Base-by-base conservation (phyloP, 2,329 filamentous ascomycete species). In the Paecilomyces sp. region DNA sequence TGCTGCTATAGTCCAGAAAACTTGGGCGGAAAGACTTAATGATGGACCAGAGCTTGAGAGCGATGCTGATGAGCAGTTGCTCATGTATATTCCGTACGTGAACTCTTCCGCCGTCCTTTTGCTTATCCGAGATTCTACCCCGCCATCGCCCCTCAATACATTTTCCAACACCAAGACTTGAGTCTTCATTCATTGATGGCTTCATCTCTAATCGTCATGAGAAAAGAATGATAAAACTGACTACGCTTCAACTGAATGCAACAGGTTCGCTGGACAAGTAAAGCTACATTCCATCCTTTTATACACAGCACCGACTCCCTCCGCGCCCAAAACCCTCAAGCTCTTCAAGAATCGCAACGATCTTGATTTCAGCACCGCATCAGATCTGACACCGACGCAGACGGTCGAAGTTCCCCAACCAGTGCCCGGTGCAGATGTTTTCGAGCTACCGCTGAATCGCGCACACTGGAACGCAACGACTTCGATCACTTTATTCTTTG, bases 251-350 rank as follows among this genome's bases (percentile, higher is more conserved):
- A 41, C 58, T 18, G 24, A 12, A 24, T 1, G n/a, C 22, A 36
- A 59, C 64, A 95, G 91, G 1, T 99, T 99, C 78, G 92, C 92
- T 1, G 92, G 90, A 55, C 92, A 97, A 75, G 86, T 97, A 61
- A 96, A 95, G 70, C 86, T 99, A 0, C 92, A 97, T 77, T 88
- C 90, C 28, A 87, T 99, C 70, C 83, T 97, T 25, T 77, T 99
- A 61, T 91, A 93, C 71, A 90, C 91, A 1, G 91, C 90, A 1
- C 80, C 85, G 51, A 85, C 87, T 7, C 72, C 80, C 58, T 85
- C 83, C 25, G 91, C 92, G 2, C 94, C 94, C 1, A 85, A 84
- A 63, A 97, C 91, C 2, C 80, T 97, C 54, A 92, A 92, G 71
- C 80, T 99, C 54, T 95, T 91, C 79, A 82, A 90, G 77, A 99